Base-by-base conservation (phyloP, 306 rosid genomes). In the Carpinus fangiana region DNA sequence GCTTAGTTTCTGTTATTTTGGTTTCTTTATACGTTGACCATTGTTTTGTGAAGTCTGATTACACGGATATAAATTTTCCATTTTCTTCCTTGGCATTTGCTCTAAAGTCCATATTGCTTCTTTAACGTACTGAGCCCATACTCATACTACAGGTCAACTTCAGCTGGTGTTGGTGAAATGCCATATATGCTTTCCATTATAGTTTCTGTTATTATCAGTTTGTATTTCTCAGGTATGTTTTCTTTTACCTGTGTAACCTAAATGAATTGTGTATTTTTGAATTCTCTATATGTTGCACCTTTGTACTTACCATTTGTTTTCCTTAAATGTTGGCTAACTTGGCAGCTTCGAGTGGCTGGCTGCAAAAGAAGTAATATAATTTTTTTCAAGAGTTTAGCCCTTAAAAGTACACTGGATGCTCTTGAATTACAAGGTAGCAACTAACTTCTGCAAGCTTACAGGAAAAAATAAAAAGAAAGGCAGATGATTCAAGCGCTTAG, bases 101-200 rank as follows among this genome's bases (percentile, higher is more conserved):
- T 16, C 1, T 4, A 2, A 13, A 13, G 70, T 64, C 45, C 16
- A 16, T 64, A 2, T 64, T 21, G 34, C 31, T 23, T 59, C 7
- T 59, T 26, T 12, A n/a, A 52, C 26, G 70, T 55, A 80, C 28
- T 20, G 60, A 86, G 72, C 23, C 64, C 1, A 74, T 80, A 12
- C 47, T 73, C 59, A 80, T 13, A 64, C 47, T 70, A 5, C 73
- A 95, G 99, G 93, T 95, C 99, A 66, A 93, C 90, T 48, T 90
- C 98, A 16, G 87, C 87, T 21, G 88, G 88, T 68, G 73, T 70
- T 9, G 52, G 72, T 76, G 82, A 38, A 66, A 91, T 82, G 75
- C 84, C 89, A 70, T 83, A 74, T 74, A 65, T 76, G 36, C 59
- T 83, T 82, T 26, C 86, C 69, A 46, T 84, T 7, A 13, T 76